phyloP scores from a whole-genome alignment of 2,329 filamentous ascomycete genomes.

The Septoria petroselini region DNA sequence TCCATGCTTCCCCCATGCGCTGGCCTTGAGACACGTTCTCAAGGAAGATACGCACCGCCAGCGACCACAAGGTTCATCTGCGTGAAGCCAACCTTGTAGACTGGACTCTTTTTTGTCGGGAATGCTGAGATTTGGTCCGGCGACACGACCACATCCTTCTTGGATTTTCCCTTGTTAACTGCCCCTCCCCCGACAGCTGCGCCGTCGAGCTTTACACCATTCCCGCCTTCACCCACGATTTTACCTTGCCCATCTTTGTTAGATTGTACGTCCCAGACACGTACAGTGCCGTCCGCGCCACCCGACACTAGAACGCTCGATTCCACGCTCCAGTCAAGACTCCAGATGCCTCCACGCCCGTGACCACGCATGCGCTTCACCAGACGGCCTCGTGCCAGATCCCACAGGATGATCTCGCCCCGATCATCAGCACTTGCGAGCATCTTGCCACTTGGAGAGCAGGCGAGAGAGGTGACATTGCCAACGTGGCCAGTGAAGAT shows the following conservation, averaged over 20 bases:
- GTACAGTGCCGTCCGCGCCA: constrained; percentile 86
- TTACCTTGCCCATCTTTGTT: constrained; percentile 44
- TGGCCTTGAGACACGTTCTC: constrained; percentile 4
- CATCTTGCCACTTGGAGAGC: constrained; percentile 81
- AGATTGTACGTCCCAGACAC: constrained; percentile 85
- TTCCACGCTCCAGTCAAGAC: constrained; percentile 88
- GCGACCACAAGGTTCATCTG: constrained; percentile 92
- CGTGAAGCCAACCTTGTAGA: constrained; percentile 90
- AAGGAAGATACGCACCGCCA: constrained; percentile 66
- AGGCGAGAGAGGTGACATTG: constrained; percentile 79
- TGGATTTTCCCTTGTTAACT: constrained; percentile 62
- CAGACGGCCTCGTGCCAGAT: constrained; percentile 77
- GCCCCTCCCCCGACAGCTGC: constrained; percentile 25
- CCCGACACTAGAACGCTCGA: constrained; percentile 86
- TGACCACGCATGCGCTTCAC: constrained; percentile 94
- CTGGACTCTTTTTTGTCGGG: constrained; percentile 91
- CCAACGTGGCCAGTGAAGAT: constrained; percentile 90
- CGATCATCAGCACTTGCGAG: constrained; percentile 86
- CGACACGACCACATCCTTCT: constrained; percentile 84
- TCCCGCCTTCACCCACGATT: constrained; percentile 49
- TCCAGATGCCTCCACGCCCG: constrained; percentile 89
- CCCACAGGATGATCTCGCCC: constrained; percentile 92
- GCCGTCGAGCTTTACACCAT: constrained; percentile 52
- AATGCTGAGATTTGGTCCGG: constrained; percentile 94
- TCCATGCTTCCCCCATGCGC: neutral